Evolutionary conservation across 2,329 filamentous ascomycete species (phyloP).

Genomic region (Zymoseptoria pseudotritici): DNA sequence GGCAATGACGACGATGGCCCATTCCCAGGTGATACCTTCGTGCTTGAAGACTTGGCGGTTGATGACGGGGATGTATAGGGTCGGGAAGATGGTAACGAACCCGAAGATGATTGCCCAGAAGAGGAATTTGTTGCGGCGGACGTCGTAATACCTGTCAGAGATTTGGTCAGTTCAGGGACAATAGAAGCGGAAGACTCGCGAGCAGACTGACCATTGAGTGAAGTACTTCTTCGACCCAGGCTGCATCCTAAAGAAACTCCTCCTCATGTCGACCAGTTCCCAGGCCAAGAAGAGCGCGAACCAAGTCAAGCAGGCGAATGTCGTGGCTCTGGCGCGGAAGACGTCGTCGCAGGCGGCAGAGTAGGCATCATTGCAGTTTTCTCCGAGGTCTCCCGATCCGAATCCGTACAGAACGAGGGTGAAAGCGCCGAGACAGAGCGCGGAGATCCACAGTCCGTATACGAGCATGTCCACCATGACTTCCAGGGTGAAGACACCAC

Average conservation of each 20-base stretch:
- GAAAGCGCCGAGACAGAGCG: slow-evolving; percentile 53
- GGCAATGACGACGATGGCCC: slow-evolving; percentile 7
- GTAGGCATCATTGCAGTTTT: slow-evolving; percentile 54
- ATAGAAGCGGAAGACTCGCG: slow-evolving; percentile 33
- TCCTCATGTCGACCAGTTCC: slow-evolving; percentile 66
- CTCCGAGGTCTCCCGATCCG: slow-evolving; percentile 43
- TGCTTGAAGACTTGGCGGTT: slow-evolving; percentile 61
- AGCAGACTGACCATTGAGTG: slow-evolving; percentile 47
- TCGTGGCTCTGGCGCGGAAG: slow-evolving; percentile 64
- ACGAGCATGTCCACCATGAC: slow-evolving; percentile 71
- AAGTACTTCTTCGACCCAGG: slow-evolving; percentile 53
- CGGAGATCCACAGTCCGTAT: slow-evolving; percentile 71
- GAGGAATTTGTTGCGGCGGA: slow-evolving; percentile 63
- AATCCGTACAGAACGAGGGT: slow-evolving; percentile 57
- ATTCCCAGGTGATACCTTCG: slow-evolving; percentile 50
- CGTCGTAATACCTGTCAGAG: slow-evolving; percentile 52
- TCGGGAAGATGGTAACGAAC: slow-evolving; percentile 39
- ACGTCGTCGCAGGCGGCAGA: slow-evolving; percentile 51
- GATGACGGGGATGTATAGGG: slow-evolving; percentile 58
- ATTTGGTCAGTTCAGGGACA: neutral
- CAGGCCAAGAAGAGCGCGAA: slow-evolving; percentile 68
- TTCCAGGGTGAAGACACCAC: slow-evolving; percentile 69
- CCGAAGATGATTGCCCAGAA: slow-evolving; percentile 38
- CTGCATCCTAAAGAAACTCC: slow-evolving; percentile 67
- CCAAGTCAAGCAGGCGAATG: slow-evolving; percentile 68